phyloP scores from a whole-genome alignment of 176 grass and related monocot species.

The Hsuehochloa calcarea region DNA sequence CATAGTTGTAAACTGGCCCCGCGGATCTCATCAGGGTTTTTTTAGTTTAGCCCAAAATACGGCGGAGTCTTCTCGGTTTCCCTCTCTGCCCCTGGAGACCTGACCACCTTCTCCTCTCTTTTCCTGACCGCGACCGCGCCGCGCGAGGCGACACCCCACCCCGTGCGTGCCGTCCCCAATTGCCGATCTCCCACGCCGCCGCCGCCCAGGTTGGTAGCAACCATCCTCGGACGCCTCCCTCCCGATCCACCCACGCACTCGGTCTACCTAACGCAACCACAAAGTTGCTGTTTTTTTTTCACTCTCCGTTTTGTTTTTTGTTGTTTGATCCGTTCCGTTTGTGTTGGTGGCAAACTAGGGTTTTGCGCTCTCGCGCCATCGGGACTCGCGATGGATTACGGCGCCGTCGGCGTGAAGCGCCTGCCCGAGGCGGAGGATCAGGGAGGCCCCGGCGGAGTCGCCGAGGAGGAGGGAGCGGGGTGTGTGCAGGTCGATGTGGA shows the following conservation, averaged over 20 bases:
- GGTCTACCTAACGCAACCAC: background rate
- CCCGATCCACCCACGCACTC: background rate
- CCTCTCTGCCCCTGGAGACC: background rate
- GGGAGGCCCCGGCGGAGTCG: conserved; percentile 25
- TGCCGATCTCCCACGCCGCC: conserved; percentile 11
- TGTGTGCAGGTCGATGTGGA: conserved; percentile 12
- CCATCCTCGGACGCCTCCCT: background rate
- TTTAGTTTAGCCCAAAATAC: too few relatives aligned
- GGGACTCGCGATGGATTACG: conserved; percentile 33
- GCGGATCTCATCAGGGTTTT: too few relatives aligned
- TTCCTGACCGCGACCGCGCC: conserved; percentile 13
- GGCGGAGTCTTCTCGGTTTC: too few relatives aligned
- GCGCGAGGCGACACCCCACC: background rate
- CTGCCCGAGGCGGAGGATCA: conserved; percentile 18
- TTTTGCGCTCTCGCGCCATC: conserved; percentile 14
- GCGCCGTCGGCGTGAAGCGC: conserved; percentile 2
- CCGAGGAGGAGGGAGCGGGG: conserved; percentile 12
- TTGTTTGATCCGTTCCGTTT: conserved; percentile 44
- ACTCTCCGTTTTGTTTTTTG: background rate
- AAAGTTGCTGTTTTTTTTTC: background rate
- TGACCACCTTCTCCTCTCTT: background rate
- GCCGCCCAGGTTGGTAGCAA: conserved; percentile 16
- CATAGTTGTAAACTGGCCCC: too few relatives aligned
- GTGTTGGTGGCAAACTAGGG: conserved; percentile 26
- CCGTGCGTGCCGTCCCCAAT: background rate